phyloP scores from a whole-genome alignment of 2,329 filamentous ascomycete species.

The Ophioceras dolichostomum region DNA sequence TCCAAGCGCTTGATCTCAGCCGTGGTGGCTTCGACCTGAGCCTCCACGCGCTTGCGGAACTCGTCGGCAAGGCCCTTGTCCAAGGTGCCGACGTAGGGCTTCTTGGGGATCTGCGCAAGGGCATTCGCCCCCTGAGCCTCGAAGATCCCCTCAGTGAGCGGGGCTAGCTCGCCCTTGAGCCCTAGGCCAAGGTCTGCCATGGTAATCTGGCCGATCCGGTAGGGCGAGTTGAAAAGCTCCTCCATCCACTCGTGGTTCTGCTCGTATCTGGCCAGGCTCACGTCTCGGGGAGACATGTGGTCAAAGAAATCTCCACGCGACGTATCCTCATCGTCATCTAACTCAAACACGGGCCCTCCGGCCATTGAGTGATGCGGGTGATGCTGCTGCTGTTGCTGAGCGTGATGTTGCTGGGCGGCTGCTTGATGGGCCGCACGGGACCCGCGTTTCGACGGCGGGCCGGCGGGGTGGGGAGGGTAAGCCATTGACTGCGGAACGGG shows the following conservation, averaged over 20 bases:
- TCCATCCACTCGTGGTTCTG: conserved; percentile 99
- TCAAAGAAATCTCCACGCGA: conserved; percentile 84
- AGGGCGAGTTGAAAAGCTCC: conserved; percentile 85
- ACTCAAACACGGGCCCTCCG: conserved; percentile 4
- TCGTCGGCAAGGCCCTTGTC: conserved; percentile 69
- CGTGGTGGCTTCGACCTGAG: conserved; percentile 60
- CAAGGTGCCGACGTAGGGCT: conserved; percentile 54
- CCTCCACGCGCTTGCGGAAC: conserved; percentile 66
- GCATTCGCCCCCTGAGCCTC: conserved; percentile 46
- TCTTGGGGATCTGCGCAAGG: conserved; percentile 31
- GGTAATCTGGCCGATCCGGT: conserved; percentile 71
- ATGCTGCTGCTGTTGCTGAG: conserved; percentile 9
- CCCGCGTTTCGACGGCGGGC: conserved; percentile 40
- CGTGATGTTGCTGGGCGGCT: conserved; percentile 15
- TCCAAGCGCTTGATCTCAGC: conserved; percentile 80
- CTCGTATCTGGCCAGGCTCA: conserved; percentile 75
- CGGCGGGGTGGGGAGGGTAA: conserved; percentile 41
- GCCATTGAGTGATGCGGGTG: not conserved
- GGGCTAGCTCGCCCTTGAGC: conserved; percentile 67
- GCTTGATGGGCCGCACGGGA: conserved; percentile 7
- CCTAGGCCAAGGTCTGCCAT: conserved; percentile 82
- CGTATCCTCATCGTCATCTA: conserved; percentile 70
- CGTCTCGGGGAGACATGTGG: conserved; percentile 75
- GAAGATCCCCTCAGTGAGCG: conserved; percentile 76
- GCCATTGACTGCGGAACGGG: conserved; percentile 48